These are phyloP conservation scores for Austroboletus eburneus DNA, from an alignment of 768 basidiomycete species.

Conservation along the genomic window DNA sequence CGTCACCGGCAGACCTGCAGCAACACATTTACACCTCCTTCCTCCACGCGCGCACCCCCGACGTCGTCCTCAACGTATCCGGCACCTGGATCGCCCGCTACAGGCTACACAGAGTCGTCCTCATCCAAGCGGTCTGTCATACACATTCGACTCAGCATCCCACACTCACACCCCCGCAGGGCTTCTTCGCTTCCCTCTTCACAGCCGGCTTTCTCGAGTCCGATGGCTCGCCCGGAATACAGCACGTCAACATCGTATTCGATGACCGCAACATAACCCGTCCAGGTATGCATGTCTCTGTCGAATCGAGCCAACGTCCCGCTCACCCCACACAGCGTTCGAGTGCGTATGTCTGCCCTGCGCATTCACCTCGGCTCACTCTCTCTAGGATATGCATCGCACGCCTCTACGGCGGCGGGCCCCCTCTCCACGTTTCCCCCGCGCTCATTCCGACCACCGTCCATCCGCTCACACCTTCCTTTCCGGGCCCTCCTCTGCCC, in stretches of 20 bases:
- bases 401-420: conserved; percentile 83
- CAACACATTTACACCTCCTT: conserved; percentile 75
- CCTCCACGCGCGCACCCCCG: conserved; percentile 66
- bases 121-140: conserved; percentile 76
- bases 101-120: conserved; percentile 76
- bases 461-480: conserved; percentile 71
- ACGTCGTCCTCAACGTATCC: conserved; percentile 67
- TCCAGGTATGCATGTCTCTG: conserved; percentile 75
- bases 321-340: conserved; percentile 54
- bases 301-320: too few relatives aligned
- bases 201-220: conserved; percentile 76
- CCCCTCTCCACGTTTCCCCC: conserved; percentile 63
- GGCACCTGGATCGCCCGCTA: conserved; percentile 73
- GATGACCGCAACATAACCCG: conserved; percentile 88
- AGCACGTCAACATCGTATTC: conserved; percentile 67
- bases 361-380: conserved; percentile 10
- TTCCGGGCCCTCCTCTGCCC: conserved; percentile 33
- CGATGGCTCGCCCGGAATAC: conserved; percentile 25
- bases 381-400: conserved; percentile 71
- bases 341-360: conserved; percentile 55
- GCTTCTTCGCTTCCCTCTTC: conserved; percentile 87
- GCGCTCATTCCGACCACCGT: conserved; percentile 59
- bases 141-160: not conserved
- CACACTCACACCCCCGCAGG: conserved; percentile 38
- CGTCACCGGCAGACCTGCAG: conserved; percentile 57